Base-by-base conservation (phyloP, 306 rosid genomes). In the Inga leiocalycina region DNA sequence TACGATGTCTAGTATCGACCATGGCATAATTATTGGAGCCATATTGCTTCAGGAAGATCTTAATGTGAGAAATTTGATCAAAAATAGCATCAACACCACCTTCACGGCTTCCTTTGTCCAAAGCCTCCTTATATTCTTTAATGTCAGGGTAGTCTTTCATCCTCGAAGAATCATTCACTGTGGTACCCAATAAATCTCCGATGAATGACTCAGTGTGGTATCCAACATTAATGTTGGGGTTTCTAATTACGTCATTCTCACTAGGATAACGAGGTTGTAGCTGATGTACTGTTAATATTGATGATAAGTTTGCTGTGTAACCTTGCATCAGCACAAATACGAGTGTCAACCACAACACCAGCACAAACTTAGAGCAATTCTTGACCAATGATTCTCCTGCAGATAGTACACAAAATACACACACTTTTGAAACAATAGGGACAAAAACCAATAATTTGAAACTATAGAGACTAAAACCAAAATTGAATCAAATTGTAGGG, bases 231-330 rank as follows among this genome's bases (percentile, higher is more conserved):
- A 34, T 20, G 3, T 46, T 24, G 4, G 45, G 68, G 34, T 66
- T 30, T 49, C 6, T 74, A 48, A 1, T 37, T 14, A 81, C 49
- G 20, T 74, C 69, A 51, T 65, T 0, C n/a, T 65, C 37, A 17
- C 39, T 75, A 15, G 41, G 69, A 46, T 65, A 49, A 14, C 14
- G 27, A 10, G 75, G 80, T 67, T 75, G 43, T 56, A 81, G 11
- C 17, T 81, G 76, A 65, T 81, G 24, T 14, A 81, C 9, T 1
- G 84, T 81, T 76, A 81, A 65, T 5, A 80, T 80, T 9, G 84
- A 72, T 24, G 84, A 80, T 74, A 80, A 30, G 78, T 32, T 72
- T 59, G 84, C 79, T 0, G 84, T 72, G 73, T 80, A 80, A 30
- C 84, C 72, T 72, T 72, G 84, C 73, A 80, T 71, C 0, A 72